These are phyloP conservation scores for Paxillus ammoniavirescens DNA, from an alignment of 768 basidiomycete species.

Conservation along the genomic window DNA sequence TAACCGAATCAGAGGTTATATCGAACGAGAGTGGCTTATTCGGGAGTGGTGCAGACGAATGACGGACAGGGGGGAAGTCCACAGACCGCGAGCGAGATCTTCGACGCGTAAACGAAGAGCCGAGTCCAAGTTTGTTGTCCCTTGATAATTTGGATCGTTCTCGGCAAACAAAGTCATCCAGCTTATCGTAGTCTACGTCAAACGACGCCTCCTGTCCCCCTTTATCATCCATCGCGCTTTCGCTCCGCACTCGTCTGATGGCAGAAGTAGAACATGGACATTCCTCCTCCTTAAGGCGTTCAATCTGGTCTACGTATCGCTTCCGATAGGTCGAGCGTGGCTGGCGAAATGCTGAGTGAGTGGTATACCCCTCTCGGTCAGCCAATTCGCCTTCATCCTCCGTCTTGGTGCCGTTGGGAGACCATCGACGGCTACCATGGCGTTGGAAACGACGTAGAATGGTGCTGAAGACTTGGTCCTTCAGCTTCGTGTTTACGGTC, in stretches of 20 bases:
- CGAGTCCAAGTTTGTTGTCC: constrained; percentile 23
- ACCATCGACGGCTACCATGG: constrained; percentile 35
- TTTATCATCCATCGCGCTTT: constrained; percentile 41
- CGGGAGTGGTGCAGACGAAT: constrained; percentile 27
- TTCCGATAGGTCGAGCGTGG: constrained; percentile 17
- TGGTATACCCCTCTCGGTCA: constrained; percentile 38
- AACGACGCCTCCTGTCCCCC: constrained; percentile 38
- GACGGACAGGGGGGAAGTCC: constrained; percentile 22
- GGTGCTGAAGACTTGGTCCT: constrained; percentile 93
- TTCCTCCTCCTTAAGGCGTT: constrained; percentile 36
- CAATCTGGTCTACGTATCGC: constrained; percentile 28
- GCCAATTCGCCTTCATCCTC: constrained; percentile 59
- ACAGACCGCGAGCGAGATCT: constrained; percentile 44
- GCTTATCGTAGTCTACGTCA: constrained; percentile 40
- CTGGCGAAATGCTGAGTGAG: not conserved
- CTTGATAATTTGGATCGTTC: constrained; percentile 17
- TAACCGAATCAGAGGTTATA: constrained; percentile 47
- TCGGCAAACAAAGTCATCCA: constrained; percentile 20
- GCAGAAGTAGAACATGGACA: constrained; percentile 31
- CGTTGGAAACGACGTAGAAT: constrained; percentile 74
- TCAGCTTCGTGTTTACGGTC: constrained; percentile 88
- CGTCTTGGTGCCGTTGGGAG: constrained; percentile 36
- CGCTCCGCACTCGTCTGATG: constrained; percentile 68
- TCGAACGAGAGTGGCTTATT: constrained; percentile 34
- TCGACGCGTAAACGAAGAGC: constrained; percentile 31